Evolutionary conservation across 192 early-diverging fungal genomes (phyloP), one percentile per base, ranked within the genome.

Genomic region (Rhizoclosmatium globosum): DNA sequence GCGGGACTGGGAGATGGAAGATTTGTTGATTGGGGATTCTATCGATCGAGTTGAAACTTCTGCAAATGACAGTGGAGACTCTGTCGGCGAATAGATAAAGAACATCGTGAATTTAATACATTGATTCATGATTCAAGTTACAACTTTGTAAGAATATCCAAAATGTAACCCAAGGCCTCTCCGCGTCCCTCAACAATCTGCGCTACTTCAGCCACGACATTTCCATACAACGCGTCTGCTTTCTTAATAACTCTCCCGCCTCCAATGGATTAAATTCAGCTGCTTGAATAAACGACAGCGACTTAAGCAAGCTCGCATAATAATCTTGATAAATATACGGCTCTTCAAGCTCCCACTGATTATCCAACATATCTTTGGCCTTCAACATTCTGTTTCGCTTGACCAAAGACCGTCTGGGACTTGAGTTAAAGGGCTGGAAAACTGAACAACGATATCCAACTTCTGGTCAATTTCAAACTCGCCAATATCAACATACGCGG

Each of bases 251-350:
- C 4, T 42, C 43, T 11, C 67, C 67, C 21, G 17, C 42, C 39
- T 9, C 11, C 21, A 21, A 6, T 11, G 21, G 11, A 13, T 23
- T 11, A 47, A 42, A 68, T 21, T 42, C 9, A 4, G 46, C 11
- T 42, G 67, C 13, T 42, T 68, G 67, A 15, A 68, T n/a, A 7
- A 44, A 42, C 1, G 38, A 23, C 45, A 68, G 21, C 21, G 67
- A 19, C 45, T 38, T 13, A 4, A 68, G 43, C 31, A 68, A 38
- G 13, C 46, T 21, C 4, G 31, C 11, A 21, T 68, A 68, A 44
- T 68, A 23, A 7, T 68, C 45, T 47, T 68, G 67, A 68, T 68
- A 45, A 19, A 68, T 42, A 21, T 13, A 42, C 42, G 67, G 67
- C 11, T 38, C 45, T 44, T 15, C 46, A 47, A 68, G 13, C 45